Percentiles rank a stretch among this genome's conserved stretches.
phyloP scores from a whole-genome alignment of 2,329 filamentous ascomycete species.

The Elsinoe australis region DNA sequence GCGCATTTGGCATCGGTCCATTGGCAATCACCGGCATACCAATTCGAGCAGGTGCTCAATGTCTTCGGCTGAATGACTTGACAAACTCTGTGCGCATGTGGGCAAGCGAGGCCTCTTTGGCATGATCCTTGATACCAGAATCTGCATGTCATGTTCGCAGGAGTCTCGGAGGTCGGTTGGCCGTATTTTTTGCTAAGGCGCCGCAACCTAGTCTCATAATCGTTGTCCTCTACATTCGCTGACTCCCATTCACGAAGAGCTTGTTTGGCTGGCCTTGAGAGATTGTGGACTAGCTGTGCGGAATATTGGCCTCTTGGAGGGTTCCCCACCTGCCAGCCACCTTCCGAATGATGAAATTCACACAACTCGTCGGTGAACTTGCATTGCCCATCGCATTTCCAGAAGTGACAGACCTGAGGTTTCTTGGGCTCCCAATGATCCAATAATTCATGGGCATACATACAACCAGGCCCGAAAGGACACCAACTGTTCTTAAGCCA shows the following conservation, averaged over 20 bases:
- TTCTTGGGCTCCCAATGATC: conserved; percentile 15
- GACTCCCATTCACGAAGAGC: too few species aligned
- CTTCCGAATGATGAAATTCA: too few species aligned
- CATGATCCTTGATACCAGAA: conserved; percentile 21
- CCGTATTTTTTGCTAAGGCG: too few species aligned
- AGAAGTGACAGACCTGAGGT: conserved; percentile 19
- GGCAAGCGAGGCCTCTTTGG: conserved; percentile 6
- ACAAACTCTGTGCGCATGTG: neutral
- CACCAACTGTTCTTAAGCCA: conserved; percentile 17
- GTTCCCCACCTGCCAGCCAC: too few species aligned
- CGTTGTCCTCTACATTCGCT: too few species aligned
- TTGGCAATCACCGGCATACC: too few species aligned
- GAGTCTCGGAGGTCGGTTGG: neutral
- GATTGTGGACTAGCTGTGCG: too few species aligned
- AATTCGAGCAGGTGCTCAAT: too few species aligned
- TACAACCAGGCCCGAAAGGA: neutral
- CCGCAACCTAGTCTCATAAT: too few species aligned
- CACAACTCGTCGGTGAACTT: conserved; percentile 16
- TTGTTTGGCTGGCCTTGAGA: too few species aligned
- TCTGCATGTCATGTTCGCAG: conserved; percentile 22
- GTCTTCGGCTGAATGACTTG: neutral
- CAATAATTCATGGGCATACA: conserved; percentile 4
- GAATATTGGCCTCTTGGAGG: neutral
- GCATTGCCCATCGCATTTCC: conserved; percentile 18
- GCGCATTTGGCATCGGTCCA: too few species aligned